Evolutionary conservation across 192 early-diverging fungal species (phyloP).

Genomic region (Lunasporangiospora selenospora): DNA sequence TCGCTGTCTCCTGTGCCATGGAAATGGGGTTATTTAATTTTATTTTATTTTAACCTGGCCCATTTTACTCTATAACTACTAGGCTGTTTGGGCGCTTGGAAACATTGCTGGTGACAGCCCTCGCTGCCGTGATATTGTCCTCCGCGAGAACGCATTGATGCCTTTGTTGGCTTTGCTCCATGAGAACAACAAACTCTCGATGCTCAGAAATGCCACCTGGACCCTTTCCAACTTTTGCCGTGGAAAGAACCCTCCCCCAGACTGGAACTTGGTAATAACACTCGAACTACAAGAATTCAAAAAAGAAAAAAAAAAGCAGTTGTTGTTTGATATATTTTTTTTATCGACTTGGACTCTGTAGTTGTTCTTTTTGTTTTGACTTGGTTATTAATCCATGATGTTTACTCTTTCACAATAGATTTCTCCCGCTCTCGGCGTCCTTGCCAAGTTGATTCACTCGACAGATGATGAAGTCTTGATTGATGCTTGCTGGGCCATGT

Average conservation of each 20-base stretch:
- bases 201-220: constrained; percentile 99
- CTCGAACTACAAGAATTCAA: too few relatives aligned
- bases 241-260: constrained; percentile 95
- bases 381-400: too few relatives aligned
- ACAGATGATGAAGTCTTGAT: constrained; percentile 96
- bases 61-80: constrained; percentile 1
- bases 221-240: constrained; percentile 99
- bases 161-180: constrained; percentile 90
- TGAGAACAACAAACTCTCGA: constrained; percentile 92
- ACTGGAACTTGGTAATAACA: constrained; percentile 73
- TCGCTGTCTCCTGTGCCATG: too few relatives aligned
- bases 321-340: constrained; percentile 1
- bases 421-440: constrained; percentile 82
- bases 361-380: neutral
- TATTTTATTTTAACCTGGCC: neutral
- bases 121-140: constrained; percentile 89
- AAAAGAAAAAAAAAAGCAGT: too few relatives aligned
- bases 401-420: constrained; percentile 62
- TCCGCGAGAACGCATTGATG: constrained; percentile 79
- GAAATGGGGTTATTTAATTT: neutral
- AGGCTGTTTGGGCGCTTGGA: constrained; percentile 98
- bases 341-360: neutral
- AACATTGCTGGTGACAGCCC: constrained; percentile 99
- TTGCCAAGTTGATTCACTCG: constrained; percentile 91
- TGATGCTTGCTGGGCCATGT: constrained; percentile 99